Percentiles rank a stretch among this genome's conserved stretches.
Evolutionary conservation across 768 basidiomycete species (phyloP).

Genomic region (Chalciporus sphaerocephalus): DNA sequence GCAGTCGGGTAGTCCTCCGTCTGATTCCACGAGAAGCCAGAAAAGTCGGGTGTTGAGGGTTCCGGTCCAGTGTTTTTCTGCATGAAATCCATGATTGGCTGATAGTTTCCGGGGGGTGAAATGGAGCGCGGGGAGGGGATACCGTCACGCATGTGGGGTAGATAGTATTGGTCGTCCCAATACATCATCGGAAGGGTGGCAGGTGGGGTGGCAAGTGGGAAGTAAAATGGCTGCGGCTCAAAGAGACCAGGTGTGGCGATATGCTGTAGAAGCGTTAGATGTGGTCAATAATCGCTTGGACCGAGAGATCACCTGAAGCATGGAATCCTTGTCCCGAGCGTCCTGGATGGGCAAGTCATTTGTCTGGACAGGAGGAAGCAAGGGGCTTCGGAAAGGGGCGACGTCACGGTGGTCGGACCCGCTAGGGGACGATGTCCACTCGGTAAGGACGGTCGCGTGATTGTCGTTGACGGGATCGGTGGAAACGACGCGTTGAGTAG

Average conservation of each 20-base stretch:
- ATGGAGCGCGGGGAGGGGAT: background rate
- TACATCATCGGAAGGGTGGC: background rate
- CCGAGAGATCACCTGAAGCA: slow-evolving; percentile 13
- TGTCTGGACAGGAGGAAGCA: slow-evolving; percentile 25
- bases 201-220: background rate
- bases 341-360: background rate
- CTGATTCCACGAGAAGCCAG: slow-evolving; percentile 22
- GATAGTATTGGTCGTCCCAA: slow-evolving; percentile 6
- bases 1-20: slow-evolving; percentile 12
- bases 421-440: background rate
- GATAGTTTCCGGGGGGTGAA: slow-evolving; percentile 4
- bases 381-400: slow-evolving; percentile 26
- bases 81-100: slow-evolving; percentile 13
- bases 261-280: slow-evolving; percentile 9
- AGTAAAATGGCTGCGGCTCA: slow-evolving; percentile 2
- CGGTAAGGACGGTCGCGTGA: background rate
- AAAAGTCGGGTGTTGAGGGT: slow-evolving; percentile 13
- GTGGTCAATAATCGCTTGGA: background rate
- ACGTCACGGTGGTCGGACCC: slow-evolving; percentile 9
- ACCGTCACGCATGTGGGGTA: background rate
- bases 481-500: background rate
- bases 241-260: background rate
- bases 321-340: background rate
- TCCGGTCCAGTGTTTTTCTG: slow-evolving; percentile 3
- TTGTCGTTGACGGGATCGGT: background rate